Conservation (phyloP, 1,284 basidiomycete species). For the Thecaphora frezii region DNA sequence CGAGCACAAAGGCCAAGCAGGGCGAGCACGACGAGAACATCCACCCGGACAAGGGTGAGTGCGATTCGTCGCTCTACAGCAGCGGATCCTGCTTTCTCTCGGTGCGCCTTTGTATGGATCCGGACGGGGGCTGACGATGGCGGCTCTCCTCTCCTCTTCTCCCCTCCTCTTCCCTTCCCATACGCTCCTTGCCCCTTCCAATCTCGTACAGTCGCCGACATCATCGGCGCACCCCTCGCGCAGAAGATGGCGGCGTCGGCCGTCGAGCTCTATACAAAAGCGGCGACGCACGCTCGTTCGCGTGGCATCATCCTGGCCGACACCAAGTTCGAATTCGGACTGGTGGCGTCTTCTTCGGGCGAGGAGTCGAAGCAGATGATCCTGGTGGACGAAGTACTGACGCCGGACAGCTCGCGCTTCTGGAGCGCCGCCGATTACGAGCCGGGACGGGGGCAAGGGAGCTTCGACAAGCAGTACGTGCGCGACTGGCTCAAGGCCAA, state of each 20-base stretch:
- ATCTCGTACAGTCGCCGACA: slow-evolving; percentile 24
- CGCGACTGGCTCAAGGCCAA: slow-evolving; percentile 71
- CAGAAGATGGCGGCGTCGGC: slow-evolving; percentile 67
- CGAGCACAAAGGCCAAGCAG: slow-evolving; percentile 93
- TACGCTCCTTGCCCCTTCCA: too few species aligned
- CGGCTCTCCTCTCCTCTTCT: too few species aligned
- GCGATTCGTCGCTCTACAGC: too few species aligned
- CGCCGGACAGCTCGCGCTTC: slow-evolving; percentile 95
- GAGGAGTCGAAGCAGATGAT: slow-evolving; percentile 65
- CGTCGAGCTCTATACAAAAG: slow-evolving; percentile 73
- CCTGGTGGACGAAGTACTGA: slow-evolving; percentile 92
- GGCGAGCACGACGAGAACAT: slow-evolving; percentile 98
- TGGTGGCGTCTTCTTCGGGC: slow-evolving; percentile 56
- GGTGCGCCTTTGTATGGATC: background rate
- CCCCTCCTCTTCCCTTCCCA: too few species aligned
- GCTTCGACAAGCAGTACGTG: slow-evolving; percentile 96
- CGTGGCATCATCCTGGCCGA: slow-evolving; percentile 92
- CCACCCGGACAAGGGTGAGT: slow-evolving; percentile 78
- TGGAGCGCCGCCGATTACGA: slow-evolving; percentile 80
- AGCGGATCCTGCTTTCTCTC: background rate
- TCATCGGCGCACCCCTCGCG: slow-evolving; percentile 64
- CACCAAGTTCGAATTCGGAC: slow-evolving; percentile 86
- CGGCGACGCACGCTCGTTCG: slow-evolving; percentile 74
- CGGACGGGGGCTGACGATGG: too few species aligned
- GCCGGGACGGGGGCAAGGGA: slow-evolving; percentile 76